Evolutionary conservation across 169 alveolate genomes (phyloP).

Genomic region (Plasmodium blacklocki): DNA sequence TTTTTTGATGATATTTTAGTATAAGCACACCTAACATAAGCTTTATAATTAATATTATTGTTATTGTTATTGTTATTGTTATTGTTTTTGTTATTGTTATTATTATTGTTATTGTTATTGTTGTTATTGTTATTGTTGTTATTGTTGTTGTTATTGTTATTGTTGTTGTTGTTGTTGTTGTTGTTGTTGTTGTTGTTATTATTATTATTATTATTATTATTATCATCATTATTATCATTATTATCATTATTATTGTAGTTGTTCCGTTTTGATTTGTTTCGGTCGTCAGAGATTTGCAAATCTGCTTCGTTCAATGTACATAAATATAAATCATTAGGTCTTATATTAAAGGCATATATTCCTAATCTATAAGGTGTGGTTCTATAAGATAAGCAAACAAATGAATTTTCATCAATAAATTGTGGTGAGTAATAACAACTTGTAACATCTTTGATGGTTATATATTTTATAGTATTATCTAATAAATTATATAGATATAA

Average conservation of each 20-base stretch:
- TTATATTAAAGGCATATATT: constrained; percentile 46
- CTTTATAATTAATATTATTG: not conserved
- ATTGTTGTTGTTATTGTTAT: not conserved
- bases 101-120: not conserved
- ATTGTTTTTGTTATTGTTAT: not conserved
- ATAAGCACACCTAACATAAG: constrained; percentile 41
- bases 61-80: not conserved
- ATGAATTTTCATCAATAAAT: constrained; percentile 74
- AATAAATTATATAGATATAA: constrained; percentile 59
- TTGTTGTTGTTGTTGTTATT: not conserved
- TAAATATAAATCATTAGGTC: constrained; percentile 43
- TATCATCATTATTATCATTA: not conserved
- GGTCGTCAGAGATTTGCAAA: not conserved
- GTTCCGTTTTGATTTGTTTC: not conserved
- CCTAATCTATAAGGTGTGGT: constrained; percentile 65
- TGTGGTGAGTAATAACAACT: constrained; percentile 61
- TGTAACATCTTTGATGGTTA: constrained; percentile 38
- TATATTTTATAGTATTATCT: constrained; percentile 43
- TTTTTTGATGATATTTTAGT: constrained; percentile 32
- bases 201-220: not conserved
- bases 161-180: not conserved
- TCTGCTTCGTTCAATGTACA: constrained; percentile 51
- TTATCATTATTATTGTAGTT: too few relatives aligned
- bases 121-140: too few relatives aligned
- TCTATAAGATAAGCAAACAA: constrained; percentile 54